A percentile compares a stretch with the other conserved stretches of the same genome.
Conservation (phyloP, 2,329 filamentous ascomycete genomes). For the Aspergillus caelatus region DNA sequence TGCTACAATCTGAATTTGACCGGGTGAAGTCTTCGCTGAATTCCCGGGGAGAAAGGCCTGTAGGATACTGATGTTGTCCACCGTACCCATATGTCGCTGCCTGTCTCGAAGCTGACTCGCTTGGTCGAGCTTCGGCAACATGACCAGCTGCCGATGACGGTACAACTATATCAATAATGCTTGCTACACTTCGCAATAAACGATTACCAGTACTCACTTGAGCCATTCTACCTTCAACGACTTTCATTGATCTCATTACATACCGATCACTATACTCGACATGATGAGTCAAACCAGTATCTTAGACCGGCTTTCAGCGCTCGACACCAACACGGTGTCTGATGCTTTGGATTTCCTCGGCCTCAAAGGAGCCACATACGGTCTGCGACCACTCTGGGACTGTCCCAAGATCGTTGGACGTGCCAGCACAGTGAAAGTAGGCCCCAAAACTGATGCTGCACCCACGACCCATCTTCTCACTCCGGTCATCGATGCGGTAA, state of each 20-base stretch:
- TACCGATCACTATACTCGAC: not conserved
- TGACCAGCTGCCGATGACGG: not conserved
- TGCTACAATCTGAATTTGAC: too few relatives aligned
- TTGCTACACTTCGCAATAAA: too few relatives aligned
- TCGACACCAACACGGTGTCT: slow-evolving; percentile 29
- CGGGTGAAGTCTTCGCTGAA: too few relatives aligned
- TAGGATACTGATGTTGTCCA: too few relatives aligned
- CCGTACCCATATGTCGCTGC: too few relatives aligned
- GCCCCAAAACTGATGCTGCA: slow-evolving; percentile 12
- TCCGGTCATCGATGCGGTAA: slow-evolving; percentile 22
- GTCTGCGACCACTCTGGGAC: slow-evolving; percentile 25
- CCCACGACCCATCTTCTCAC: slow-evolving; percentile 21
- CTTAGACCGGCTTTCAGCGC: slow-evolving; percentile 18
- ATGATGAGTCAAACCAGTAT: slow-evolving; percentile 13
- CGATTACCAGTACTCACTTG: not conserved
- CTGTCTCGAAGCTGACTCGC: too few relatives aligned
- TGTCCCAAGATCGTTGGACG: slow-evolving; percentile 27
- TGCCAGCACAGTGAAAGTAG: slow-evolving; percentile 25
- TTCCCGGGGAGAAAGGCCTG: too few relatives aligned
- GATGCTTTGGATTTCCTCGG: slow-evolving; percentile 27
- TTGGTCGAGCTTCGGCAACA: too few relatives aligned
- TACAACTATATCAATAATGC: not conserved
- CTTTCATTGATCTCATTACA: not conserved
- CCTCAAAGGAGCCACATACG: slow-evolving; percentile 26
- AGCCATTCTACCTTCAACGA: not conserved